Evolutionary conservation across 2,329 filamentous ascomycete species (phyloP).

Genomic region (Lachnellula arida): DNA sequence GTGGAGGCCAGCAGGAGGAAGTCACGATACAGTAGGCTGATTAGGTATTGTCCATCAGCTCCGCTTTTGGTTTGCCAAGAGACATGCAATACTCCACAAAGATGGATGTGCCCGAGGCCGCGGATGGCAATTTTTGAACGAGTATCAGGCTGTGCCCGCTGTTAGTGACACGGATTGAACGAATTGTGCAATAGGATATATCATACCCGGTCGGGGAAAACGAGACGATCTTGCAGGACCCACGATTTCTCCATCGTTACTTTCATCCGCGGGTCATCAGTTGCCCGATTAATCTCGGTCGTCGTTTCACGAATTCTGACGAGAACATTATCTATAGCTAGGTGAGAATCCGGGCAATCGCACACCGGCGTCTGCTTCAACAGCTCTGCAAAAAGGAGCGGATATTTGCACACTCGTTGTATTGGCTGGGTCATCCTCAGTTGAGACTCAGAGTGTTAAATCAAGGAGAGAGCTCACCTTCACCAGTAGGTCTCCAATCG

Average conservation of each 20-base stretch:
- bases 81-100: conserved; percentile 80
- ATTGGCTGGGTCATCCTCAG: conserved; percentile 61
- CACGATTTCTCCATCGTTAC: conserved; percentile 75
- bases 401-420: conserved; percentile 87
- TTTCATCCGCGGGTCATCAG: conserved; percentile 67
- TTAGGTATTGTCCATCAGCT: conserved; percentile 74
- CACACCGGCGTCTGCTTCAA: conserved; percentile 76
- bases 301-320: conserved; percentile 70
- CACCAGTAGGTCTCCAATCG: conserved; percentile 80
- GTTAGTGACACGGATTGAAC: no score
- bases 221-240: conserved; percentile 75
- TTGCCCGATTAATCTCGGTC: conserved; percentile 77
- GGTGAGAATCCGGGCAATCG: conserved; percentile 80
- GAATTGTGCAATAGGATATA: background rate
- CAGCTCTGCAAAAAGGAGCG: conserved; percentile 78
- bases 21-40: conserved; percentile 77
- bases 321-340: conserved; percentile 70
- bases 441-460: conserved; percentile 2
- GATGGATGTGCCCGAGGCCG: conserved; percentile 70
- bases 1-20: conserved; percentile 72
- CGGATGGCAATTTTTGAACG: conserved; percentile 63
- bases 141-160: conserved; percentile 37
- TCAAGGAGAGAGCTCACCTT: conserved; percentile 53
- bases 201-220: conserved; percentile 66
- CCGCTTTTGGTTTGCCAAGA: conserved; percentile 70